Evolutionary conservation across 225 moss, liverwort and hornwort genomes (phyloP), one percentile per base, ranked within the genome.

Genomic region (Ulota crispa): DNA sequence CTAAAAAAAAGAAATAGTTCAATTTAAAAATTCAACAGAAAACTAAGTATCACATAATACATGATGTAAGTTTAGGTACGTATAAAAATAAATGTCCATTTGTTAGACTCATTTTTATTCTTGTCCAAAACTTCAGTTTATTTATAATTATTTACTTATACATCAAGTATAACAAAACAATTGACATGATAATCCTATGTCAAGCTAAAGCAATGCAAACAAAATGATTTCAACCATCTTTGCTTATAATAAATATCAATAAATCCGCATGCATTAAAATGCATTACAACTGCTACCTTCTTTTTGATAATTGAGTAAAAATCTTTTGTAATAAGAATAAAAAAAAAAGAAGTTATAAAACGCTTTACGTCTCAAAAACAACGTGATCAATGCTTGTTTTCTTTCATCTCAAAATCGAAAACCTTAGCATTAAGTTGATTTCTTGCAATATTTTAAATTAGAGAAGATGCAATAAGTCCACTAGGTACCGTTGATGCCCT

Each of bases 61-160:
- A 7, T 3, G 11, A 30, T 3, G 43, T 28, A 42, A 30, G 18
- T 37, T 1, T 1, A 74, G 19, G 2, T 24, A 10, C 15, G 3
- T 20, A 3, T 26, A 26, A 3, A 2, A 20, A 3, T 1, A 3
- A 3, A 12, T 3, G 14, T 45, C 0, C 0, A 24, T 10, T 6
- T n/a, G 36, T 2, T 0, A 7, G 0, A 0, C 19, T 8, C 12
- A 6, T 41, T 7, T 20, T 2, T 0, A 26, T 7, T 2, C 7
- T 28, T 0, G 28, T 19, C 27, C 6, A 1, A 21, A 61, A 20
- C 1, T 28, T 2, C 11, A 27, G 11, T 27, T 9, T 20, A 2
- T 45, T 14, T 13, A 21, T 4, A 2, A 27, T 3, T 0, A 21
- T 20, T 7, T 9, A 63, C 4, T 43, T 0, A 18, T 23, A 32